Conservation (phyloP, 495 filamentous ascomycete species). For the Clavariopsis aquatica region DNA sequence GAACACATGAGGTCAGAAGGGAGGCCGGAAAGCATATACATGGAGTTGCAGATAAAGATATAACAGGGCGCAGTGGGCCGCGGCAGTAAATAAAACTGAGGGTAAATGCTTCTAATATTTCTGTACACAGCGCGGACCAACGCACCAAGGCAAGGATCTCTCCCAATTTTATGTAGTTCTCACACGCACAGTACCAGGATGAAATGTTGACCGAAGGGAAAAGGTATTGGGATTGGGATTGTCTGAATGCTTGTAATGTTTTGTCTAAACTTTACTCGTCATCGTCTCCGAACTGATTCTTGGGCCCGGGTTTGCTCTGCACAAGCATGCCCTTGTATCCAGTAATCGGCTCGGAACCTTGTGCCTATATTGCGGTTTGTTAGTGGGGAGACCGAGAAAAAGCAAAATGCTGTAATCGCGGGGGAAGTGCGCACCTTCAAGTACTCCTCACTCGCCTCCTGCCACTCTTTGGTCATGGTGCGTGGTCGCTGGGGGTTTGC, state of each 20-base stretch:
- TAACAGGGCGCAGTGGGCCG: no score
- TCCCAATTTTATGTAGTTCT: conserved; percentile 10
- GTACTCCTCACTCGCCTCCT: conserved; percentile 89
- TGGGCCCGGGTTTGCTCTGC: conserved; percentile 58
- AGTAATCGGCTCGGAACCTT: conserved; percentile 88
- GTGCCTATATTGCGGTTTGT: conserved; percentile 53
- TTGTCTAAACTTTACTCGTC: conserved; percentile 17
- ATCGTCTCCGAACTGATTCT: conserved; percentile 22
- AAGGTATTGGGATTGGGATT: conserved; percentile 21
- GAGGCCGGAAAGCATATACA: conserved; percentile 11
- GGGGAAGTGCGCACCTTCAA: conserved; percentile 64
- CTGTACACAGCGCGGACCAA: conserved; percentile 38
- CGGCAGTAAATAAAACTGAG: background rate
- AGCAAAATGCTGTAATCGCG: background rate
- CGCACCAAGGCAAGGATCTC: conserved; percentile 22
- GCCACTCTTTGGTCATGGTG: conserved; percentile 94
- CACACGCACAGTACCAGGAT: conserved; percentile 34
- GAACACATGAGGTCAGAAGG: background rate
- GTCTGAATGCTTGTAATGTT: conserved; percentile 6
- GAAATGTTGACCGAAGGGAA: conserved; percentile 23
- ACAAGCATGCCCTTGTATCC: conserved; percentile 80
- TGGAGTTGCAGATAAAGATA: background rate
- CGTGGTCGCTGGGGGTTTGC: conserved; percentile 65
- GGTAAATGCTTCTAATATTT: conserved; percentile 32
- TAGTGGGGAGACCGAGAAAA: conserved; percentile 15